phyloP scores from a whole-genome alignment of 2,329 filamentous ascomycete genomes.

The Coleophoma cylindrospora region DNA sequence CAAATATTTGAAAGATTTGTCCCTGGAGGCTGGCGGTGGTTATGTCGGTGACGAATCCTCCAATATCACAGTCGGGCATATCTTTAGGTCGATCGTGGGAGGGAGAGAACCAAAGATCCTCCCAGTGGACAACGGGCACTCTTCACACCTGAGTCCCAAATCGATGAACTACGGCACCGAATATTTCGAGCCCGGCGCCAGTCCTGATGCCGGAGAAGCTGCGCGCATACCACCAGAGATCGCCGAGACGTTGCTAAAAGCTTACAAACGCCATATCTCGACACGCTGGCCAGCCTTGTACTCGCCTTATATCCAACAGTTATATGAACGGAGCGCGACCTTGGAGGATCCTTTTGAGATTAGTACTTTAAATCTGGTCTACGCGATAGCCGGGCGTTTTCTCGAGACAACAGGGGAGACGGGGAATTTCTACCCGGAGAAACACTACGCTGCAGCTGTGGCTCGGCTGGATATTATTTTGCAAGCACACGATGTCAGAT shows the following conservation, averaged over 20 bases:
- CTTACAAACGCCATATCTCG: too few species aligned
- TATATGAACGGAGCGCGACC: slow-evolving; percentile 4
- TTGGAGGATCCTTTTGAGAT: slow-evolving; percentile 15
- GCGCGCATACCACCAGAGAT: background rate
- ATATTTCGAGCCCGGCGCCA: too few species aligned
- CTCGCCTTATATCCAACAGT: background rate
- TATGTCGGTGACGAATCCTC: slow-evolving; percentile 3
- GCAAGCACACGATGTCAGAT: slow-evolving; percentile 26
- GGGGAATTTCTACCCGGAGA: slow-evolving; percentile 21
- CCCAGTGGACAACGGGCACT: too few species aligned
- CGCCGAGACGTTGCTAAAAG: background rate
- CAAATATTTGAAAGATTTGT: too few species aligned
- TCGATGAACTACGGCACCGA: too few species aligned
- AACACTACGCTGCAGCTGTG: slow-evolving; percentile 26
- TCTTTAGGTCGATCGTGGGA: too few species aligned
- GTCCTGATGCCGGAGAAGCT: too few species aligned
- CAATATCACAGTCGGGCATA: too few species aligned
- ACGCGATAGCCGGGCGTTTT: slow-evolving; percentile 25
- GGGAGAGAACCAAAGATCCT: too few species aligned
- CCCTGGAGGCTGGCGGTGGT: slow-evolving; percentile 2
- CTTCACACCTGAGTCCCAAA: too few species aligned
- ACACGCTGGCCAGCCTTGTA: background rate
- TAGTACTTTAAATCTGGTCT: slow-evolving; percentile 21
- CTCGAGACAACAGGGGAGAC: slow-evolving; percentile 25
- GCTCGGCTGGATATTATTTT: slow-evolving; percentile 27